These are phyloP conservation scores for Lactarius hengduanensis DNA, from an alignment of 768 basidiomycete species.

Conservation along the genomic window DNA sequence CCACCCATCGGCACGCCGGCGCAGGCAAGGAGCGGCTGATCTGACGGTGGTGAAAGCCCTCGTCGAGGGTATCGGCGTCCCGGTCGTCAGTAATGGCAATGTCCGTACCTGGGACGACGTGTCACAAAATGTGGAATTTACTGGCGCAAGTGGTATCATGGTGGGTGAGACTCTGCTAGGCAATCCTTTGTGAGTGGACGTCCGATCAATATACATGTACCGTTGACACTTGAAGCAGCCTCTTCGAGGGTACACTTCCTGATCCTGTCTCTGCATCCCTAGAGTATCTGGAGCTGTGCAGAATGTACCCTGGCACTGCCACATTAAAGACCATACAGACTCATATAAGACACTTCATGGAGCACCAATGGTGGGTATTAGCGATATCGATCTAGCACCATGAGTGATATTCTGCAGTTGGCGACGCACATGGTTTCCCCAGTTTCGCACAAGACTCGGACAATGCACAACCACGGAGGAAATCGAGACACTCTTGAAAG, in stretches of 20 bases:
- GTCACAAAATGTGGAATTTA: constrained; percentile 48
- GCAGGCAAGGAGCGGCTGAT: constrained; percentile 72
- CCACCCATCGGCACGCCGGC: constrained; percentile 63
- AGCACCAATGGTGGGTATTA: constrained; percentile 59
- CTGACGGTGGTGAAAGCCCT: constrained; percentile 57
- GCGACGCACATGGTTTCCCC: constrained; percentile 33
- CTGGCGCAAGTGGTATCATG: constrained; percentile 75
- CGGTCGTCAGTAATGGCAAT: constrained; percentile 78
- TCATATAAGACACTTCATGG: constrained; percentile 67
- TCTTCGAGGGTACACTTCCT: constrained; percentile 54
- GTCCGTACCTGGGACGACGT: constrained; percentile 62
- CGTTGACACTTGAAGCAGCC: constrained; percentile 37
- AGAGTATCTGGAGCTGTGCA: constrained; percentile 67
- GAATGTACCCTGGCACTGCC: constrained; percentile 48
- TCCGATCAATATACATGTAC: not conserved
- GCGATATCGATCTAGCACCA: not conserved
- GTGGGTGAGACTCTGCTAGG: constrained; percentile 74
- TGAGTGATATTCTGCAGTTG: constrained; percentile 23
- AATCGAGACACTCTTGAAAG: constrained; percentile 30
- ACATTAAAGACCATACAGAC: constrained; percentile 52
- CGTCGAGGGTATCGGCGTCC: constrained; percentile 50
- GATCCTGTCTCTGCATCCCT: constrained; percentile 66
- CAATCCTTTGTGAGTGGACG: constrained; percentile 61
- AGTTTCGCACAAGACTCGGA: constrained; percentile 31
- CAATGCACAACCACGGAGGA: constrained; percentile 29